phyloP scores from a whole-genome alignment of 1,284 basidiomycete genomes.

The Thecaphora frezii region DNA sequence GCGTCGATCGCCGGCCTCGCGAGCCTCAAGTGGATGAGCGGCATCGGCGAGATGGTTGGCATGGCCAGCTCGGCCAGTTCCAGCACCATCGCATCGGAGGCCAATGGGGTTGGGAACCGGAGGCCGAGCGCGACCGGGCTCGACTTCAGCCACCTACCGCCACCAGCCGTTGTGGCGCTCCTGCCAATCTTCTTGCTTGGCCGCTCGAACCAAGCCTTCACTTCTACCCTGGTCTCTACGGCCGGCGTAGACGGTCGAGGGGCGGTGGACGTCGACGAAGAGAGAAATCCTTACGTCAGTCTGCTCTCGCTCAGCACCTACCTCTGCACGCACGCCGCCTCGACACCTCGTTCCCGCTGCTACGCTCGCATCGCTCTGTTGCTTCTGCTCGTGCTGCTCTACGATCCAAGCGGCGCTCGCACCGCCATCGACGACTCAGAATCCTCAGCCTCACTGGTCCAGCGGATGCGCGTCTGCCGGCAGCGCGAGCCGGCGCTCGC shows the following conservation, averaged over 20 bases:
- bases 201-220: conserved; percentile 39
- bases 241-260: too few relatives aligned
- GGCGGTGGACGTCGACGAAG: not conserved
- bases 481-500: conserved; percentile 40
- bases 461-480: conserved; percentile 36
- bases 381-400: conserved; percentile 37
- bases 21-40: conserved; percentile 31
- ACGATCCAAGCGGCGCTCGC: conserved; percentile 25
- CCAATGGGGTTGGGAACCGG: not conserved
- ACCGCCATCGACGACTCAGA: conserved; percentile 18
- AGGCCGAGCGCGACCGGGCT: conserved; percentile 7
- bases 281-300: conserved; percentile 15
- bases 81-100: not conserved
- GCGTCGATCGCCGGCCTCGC: conserved; percentile 25
- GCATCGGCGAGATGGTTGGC: conserved; percentile 19
- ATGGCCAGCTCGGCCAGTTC: conserved; percentile 2
- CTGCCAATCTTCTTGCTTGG: conserved; percentile 39
- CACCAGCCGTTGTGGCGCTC: conserved; percentile 23
- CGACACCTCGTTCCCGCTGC: conserved; percentile 27
- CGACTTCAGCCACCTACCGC: conserved; percentile 28
- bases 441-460: conserved; percentile 6
- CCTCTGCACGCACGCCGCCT: conserved; percentile 39
- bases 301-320: conserved; percentile 44
- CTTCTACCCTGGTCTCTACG: conserved; percentile 13
- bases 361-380: conserved; percentile 40